phyloP scores from a whole-genome alignment of 2,329 filamentous ascomycete genomes.

The Zymoseptoria passerinii region DNA sequence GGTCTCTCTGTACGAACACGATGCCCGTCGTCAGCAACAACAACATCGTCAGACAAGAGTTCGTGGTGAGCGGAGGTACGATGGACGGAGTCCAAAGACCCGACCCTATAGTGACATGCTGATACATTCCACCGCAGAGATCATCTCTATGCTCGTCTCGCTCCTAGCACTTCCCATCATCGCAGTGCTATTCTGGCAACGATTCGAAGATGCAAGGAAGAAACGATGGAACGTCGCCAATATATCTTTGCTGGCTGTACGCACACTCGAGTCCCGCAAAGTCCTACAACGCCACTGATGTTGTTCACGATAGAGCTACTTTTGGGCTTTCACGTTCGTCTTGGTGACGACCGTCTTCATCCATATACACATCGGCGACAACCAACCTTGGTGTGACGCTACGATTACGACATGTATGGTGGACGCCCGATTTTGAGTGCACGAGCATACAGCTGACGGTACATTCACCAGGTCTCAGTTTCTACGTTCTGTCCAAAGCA shows the following conservation, averaged over 20 bases:
- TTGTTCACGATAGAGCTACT: conserved; percentile 8
- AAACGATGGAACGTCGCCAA: neutral
- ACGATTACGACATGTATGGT: conserved; percentile 11
- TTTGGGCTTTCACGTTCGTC: conserved; percentile 14
- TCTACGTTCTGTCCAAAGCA: conserved; percentile 13
- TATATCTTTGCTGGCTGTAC: neutral
- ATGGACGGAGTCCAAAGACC: neutral
- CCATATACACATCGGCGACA: conserved; percentile 8
- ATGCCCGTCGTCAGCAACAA: conserved; percentile 10
- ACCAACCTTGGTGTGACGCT: conserved; percentile 8
- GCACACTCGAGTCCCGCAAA: neutral
- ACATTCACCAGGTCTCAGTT: conserved; percentile 7
- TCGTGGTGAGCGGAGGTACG: conserved; percentile 6
- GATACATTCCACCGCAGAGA: conserved; percentile 1
- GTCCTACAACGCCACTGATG: neutral
- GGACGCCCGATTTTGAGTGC: neutral
- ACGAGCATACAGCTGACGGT: neutral
- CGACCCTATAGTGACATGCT: neutral
- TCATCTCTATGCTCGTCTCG: conserved; percentile 7
- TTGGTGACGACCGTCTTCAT: conserved; percentile 13
- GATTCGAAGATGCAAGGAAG: conserved; percentile 6
- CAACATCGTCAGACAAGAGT: conserved; percentile 2
- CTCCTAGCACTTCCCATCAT: conserved; percentile 9
- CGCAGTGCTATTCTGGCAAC: conserved; percentile 10
- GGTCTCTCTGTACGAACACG: neutral